Conservation (phyloP, 2,329 filamentous ascomycete genomes). For the Magnaporthiopsis poae region DNA sequence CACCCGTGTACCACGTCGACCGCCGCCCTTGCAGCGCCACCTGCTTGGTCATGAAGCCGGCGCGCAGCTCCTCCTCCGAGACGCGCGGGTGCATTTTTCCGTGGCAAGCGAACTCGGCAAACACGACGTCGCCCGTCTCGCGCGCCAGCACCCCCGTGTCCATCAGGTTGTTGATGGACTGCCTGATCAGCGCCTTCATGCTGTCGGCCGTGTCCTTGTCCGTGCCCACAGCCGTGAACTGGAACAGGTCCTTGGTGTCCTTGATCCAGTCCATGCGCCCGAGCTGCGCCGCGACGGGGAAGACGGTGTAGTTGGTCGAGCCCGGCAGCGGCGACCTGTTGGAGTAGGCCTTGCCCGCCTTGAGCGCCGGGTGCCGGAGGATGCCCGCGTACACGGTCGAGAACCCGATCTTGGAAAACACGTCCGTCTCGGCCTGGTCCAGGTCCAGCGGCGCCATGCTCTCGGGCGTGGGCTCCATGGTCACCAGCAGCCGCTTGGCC, state of each 20-base stretch:
- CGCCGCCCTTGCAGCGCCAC: conserved; percentile 32
- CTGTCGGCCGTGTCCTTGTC: conserved; percentile 13
- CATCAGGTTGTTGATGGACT: conserved; percentile 21
- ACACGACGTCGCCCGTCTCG: conserved; percentile 19
- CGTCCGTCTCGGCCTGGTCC: conserved; percentile 18
- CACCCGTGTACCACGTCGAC: conserved; percentile 36
- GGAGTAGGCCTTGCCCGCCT: conserved; percentile 13
- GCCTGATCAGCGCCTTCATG: conserved; percentile 19
- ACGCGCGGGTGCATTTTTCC: conserved; percentile 27
- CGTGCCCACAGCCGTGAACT: conserved; percentile 21
- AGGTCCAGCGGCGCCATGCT: conserved; percentile 25
- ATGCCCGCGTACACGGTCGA: conserved; percentile 18
- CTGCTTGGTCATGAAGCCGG: conserved; percentile 31
- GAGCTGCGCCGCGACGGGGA: conserved; percentile 15
- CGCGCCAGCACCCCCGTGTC: conserved; percentile 17
- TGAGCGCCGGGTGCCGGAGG: conserved; percentile 18
- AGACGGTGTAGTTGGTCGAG: conserved; percentile 17
- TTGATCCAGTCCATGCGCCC: conserved; percentile 23
- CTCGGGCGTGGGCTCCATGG: conserved; percentile 25
- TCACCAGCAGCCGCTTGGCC: conserved; percentile 26
- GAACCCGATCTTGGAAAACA: conserved; percentile 25
- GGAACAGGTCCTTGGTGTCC: conserved; percentile 21
- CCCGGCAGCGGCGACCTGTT: conserved; percentile 15
- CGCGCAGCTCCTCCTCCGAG: conserved; percentile 22
- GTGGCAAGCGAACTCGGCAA: conserved; percentile 26